Conservation (phyloP, 164 flowering plant species). For the Vitis rotundifolia region DNA sequence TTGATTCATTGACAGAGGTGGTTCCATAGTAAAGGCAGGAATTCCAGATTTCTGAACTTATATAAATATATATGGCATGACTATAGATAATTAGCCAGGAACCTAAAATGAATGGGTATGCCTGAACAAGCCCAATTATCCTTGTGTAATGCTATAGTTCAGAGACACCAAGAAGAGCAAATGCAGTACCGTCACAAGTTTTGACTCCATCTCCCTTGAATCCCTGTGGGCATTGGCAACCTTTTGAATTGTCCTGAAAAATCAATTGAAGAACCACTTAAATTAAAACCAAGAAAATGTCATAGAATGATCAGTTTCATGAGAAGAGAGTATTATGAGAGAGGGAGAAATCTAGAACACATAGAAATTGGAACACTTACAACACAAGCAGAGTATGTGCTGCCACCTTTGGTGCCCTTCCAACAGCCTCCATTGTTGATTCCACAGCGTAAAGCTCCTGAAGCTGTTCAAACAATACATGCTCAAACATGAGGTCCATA, state of each 20-base stretch:
- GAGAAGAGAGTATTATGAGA: not conserved
- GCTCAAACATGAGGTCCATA: not conserved
- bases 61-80: too few species aligned
- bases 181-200: slow-evolving; percentile 71
- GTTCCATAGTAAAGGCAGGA: too few species aligned
- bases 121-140: not conserved
- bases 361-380: slow-evolving; percentile 43
- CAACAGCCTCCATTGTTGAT: slow-evolving; percentile 98
- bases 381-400: slow-evolving; percentile 77
- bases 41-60: too few species aligned
- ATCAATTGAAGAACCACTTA: slow-evolving; percentile 1
- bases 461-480: slow-evolving; percentile 50
- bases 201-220: slow-evolving; percentile 90
- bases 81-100: not conserved
- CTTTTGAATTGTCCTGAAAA: slow-evolving; percentile 64
- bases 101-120: not conserved
- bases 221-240: slow-evolving; percentile 89
- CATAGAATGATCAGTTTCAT: too few species aligned
- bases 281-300: not conserved
- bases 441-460: slow-evolving; percentile 82
- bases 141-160: not conserved
- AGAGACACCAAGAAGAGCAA: not conserved
- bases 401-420: slow-evolving; percentile 63
- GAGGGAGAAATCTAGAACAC: not conserved
- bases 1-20: too few species aligned